These are phyloP conservation scores for Thuja plicata DNA, from an alignment of 83 land plant species.

Conservation along the genomic window DNA sequence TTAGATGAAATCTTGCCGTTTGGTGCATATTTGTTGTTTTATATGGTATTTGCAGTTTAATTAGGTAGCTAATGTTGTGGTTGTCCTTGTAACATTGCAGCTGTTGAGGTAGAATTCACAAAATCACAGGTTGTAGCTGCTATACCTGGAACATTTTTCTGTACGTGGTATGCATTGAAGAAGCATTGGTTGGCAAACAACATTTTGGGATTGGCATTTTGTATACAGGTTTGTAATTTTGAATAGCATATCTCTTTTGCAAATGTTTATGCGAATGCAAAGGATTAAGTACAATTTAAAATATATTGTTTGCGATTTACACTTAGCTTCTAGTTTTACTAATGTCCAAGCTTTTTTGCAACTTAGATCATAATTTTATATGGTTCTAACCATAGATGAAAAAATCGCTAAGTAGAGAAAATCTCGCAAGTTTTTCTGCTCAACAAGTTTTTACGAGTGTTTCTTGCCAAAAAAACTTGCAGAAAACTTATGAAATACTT, in stretches of 20 bases:
- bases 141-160: conserved; percentile 91
- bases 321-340: background rate
- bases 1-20: background rate
- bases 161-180: conserved; percentile 89
- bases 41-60: background rate
- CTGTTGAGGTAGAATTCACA: conserved; percentile 87
- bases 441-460: too few species aligned
- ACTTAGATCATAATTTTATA: background rate
- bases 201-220: conserved; percentile 89
- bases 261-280: background rate
- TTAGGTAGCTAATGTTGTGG: background rate
- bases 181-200: conserved; percentile 99
- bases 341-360: background rate
- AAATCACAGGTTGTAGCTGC: conserved; percentile 80
- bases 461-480: too few species aligned
- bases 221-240: conserved; percentile 77
- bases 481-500: too few species aligned
- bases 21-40: background rate
- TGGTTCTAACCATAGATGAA: too few species aligned
- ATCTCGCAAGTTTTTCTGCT: too few species aligned
- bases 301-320: background rate
- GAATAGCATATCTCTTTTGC: background rate
- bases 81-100: conserved; percentile 33
- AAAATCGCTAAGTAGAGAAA: too few species aligned
- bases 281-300: background rate